phyloP scores from a whole-genome alignment of 768 basidiomycete species.

The Amanita muscaria region DNA sequence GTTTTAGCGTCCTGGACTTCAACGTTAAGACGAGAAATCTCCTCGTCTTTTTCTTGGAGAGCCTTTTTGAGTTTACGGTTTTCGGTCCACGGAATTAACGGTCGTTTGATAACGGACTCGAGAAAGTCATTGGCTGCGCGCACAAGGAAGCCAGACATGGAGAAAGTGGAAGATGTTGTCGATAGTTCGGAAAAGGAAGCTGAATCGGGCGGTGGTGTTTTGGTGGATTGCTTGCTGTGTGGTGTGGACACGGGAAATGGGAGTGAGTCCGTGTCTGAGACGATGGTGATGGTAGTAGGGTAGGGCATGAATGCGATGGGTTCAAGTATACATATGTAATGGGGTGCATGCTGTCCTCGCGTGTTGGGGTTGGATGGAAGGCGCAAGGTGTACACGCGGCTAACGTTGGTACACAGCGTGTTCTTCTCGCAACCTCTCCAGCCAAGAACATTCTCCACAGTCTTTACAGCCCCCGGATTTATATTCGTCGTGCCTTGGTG shows the following conservation, averaged over 20 bases:
- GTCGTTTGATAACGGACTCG: conserved; percentile 6
- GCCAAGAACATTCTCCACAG: no score
- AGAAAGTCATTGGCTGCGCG: conserved; percentile 7
- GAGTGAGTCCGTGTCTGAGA: not conserved
- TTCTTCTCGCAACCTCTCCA: no score
- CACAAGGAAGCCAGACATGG: conserved; percentile 6
- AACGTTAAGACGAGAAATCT: not conserved
- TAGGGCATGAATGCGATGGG: not conserved
- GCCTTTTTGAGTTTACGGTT: conserved; percentile 5
- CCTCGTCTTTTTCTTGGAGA: conserved; percentile 1
- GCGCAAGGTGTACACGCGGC: no score
- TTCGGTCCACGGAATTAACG: conserved; percentile 5
- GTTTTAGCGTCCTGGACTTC: conserved; percentile 1
- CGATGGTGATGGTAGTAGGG: not conserved
- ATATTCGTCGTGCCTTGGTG: no score
- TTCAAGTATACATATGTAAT: conserved; percentile 4
- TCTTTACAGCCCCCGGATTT: no score
- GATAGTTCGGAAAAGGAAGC: not conserved
- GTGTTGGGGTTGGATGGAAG: not conserved
- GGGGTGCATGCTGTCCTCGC: conserved; percentile 4
- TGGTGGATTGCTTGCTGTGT: not conserved
- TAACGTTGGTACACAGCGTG: no score
- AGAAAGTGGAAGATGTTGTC: not conserved
- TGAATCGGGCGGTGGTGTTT: no score
- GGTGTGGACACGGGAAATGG: conserved; percentile 2